Base-by-base conservation (phyloP, 2,329 filamentous ascomycete genomes). In the Graphiopsis chlorocephala region DNA sequence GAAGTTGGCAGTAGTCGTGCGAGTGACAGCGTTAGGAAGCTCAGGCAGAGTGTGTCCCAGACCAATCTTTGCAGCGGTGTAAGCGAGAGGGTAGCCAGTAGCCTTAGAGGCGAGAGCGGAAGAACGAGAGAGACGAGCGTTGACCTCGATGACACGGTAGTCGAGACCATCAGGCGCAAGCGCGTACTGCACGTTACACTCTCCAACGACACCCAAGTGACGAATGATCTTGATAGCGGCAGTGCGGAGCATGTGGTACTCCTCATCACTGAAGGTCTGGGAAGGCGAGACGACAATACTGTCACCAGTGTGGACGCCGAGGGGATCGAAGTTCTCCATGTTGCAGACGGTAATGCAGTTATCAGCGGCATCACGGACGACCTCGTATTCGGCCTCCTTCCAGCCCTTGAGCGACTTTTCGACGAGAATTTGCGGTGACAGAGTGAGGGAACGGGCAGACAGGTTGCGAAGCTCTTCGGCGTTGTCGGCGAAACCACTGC, bases 281-380 rank as follows among this genome's bases (percentile, higher is more conserved):
- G 91, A 95, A 58, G 95, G 95, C 47, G 95, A 95, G 66, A 98
- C 94, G 68, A 99, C 95, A 73, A 99, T 99, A 73, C 93, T 97
- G 84, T 99, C 95, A 81, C 95, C 95, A 55, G 95, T 99, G 81
- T 99, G 95, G 64, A 97, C 96, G 75, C 95, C 95, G 42, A 99
- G 87, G 69, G 95, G 95, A 76, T 98, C 95, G 74, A 98, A 98
- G 85, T 98, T 98, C 80, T 96, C 92, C 92, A 96, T 96, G 83
- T 96, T 98, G 85, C 94, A 98, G 72, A 98, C 94, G 3, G 94
- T 98, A 75, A 98, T 98, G 78, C 95, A 98, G 86, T 99, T 99
- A 85, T 98, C 96, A 78, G 91, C 89, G 62, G 92, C 94, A 79
- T 99, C 95, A 73, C 95, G 91, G 68, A 98, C 95, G 65, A 98